A percentile compares a stretch with the other conserved stretches of the same genome.
These are phyloP conservation scores for Ordospora pajunii DNA, from an alignment of 371 early-diverging fungal species.

Conservation along the genomic window DNA sequence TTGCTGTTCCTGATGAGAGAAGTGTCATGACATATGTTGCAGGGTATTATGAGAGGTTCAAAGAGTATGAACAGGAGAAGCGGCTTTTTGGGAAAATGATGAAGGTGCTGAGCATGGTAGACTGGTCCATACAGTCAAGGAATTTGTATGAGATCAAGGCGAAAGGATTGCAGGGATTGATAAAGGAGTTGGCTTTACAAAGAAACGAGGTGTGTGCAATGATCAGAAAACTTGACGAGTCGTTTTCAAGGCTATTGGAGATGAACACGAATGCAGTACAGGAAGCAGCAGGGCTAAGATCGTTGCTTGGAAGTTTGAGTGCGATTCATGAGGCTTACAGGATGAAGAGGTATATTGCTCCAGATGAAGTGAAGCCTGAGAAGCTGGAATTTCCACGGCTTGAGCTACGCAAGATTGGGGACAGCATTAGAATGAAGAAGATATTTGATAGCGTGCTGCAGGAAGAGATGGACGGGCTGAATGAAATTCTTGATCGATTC, in stretches of 20 bases:
- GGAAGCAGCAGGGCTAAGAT: constrained; percentile 15
- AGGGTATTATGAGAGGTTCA: constrained; percentile 67
- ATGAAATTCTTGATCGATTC: background rate
- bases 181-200: constrained; percentile 1
- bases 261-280: background rate
- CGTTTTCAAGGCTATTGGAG: background rate
- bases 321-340: constrained; percentile 21
- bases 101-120: constrained; percentile 6
- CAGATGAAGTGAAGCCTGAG: constrained; percentile 23
- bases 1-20: constrained; percentile 76
- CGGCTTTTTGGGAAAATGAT: background rate
- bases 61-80: constrained; percentile 13
- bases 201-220: constrained; percentile 5
- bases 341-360: constrained; percentile 33
- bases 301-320: constrained; percentile 14
- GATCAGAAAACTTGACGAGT: background rate
- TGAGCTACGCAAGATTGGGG: background rate
- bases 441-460: background rate
- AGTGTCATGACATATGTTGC: constrained; percentile 95
- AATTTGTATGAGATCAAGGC: constrained; percentile 37
- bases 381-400: constrained; percentile 1
- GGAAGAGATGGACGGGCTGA: background rate
- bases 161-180: background rate
- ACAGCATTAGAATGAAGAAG: constrained; percentile 3
- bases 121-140: constrained; percentile 19